Evolutionary conservation across 495 filamentous ascomycete species (phyloP), one percentile per base, ranked within the genome.

Genomic region (Neurospora sp.): DNA sequence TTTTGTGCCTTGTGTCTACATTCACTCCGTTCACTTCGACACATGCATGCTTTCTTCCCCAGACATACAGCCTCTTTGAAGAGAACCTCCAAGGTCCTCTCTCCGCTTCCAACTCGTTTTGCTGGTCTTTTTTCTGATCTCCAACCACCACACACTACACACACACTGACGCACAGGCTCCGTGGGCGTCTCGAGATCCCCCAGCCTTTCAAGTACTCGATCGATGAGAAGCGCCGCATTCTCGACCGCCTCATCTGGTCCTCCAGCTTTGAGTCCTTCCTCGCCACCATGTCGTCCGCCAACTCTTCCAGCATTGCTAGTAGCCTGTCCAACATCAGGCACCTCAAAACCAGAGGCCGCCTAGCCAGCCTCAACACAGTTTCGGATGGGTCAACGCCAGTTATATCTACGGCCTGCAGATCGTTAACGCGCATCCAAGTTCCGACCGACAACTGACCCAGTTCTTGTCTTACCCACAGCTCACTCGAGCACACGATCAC

Each of bases 241-340:
- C 88, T 99, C 74, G 96, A 98, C 82, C 94, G 96, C 81, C 85
- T 98, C 66, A 98, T 98, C 82, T 99, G 96, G 96, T 93, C 91
- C 81, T 94, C 93, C 74, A 97, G 92, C 83, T 99, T 99, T 80
- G 96, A 99, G 83, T 83, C 88, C 68, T 99, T 99, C 88, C 83
- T 96, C 73, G 89, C 94, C 38, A 97, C 93, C 71, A 37, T 37
- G 5, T 37, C 35, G 5, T 37, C 35, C 35, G 5, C 35, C 35
- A 37, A 37, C 6, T 37, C 35, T 37, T 37, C 35, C 35, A 37
- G 0, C 35, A 37, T 37, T 37, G 0, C 35, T 37, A 37, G 35
- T 37, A 5, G 35, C 35, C 5, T 37, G 48, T 31, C 48, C 20
- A 59, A 59, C 22, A 12, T 14, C 48, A 59, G 11, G 22, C 48